phyloP scores from a whole-genome alignment of 1,139 yeast genomes.

The Yamadazyma membranifaciens region DNA sequence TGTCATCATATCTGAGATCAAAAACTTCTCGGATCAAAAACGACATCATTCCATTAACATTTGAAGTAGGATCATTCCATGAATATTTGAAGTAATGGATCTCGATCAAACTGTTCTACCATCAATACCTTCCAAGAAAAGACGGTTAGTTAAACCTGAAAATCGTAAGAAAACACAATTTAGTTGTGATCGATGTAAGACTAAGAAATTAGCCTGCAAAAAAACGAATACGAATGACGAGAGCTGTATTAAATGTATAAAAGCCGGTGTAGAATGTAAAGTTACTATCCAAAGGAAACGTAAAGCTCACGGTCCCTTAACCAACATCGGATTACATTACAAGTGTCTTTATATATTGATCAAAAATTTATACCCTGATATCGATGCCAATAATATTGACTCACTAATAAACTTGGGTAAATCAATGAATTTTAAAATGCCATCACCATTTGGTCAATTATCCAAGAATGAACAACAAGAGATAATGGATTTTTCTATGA shows the following conservation, averaged over 20 bases:
- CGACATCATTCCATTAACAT: too few species aligned
- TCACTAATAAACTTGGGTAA: conserved; percentile 33
- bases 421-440: conserved; percentile 35
- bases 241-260: conserved; percentile 33
- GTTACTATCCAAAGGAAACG: conserved; percentile 21
- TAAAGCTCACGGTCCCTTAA: conserved; percentile 36
- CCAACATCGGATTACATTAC: conserved; percentile 38
- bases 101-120: conserved; percentile 2
- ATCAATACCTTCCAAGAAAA: conserved; percentile 1
- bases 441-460: conserved; percentile 13
- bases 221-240: conserved; percentile 16
- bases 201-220: conserved; percentile 39
- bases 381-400: conserved; percentile 36
- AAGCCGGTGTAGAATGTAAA: conserved; percentile 32
- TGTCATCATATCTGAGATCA: too few species aligned
- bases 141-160: conserved; percentile 4
- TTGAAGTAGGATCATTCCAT: too few species aligned
- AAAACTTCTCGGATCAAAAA: too few species aligned
- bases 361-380: conserved; percentile 37
- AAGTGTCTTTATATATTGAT: conserved; percentile 33
- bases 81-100: not conserved
- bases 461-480: conserved; percentile 5
- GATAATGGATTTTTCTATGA: conserved; percentile 4
- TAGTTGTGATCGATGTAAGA: conserved; percentile 46
- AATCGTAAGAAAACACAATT: conserved; percentile 24